Percentiles rank a stretch among this genome's conserved stretches.
These are phyloP conservation scores for Phytophthora citrophthora DNA, from an alignment of 352 stramenopile genomes.

Conservation along the genomic window DNA sequence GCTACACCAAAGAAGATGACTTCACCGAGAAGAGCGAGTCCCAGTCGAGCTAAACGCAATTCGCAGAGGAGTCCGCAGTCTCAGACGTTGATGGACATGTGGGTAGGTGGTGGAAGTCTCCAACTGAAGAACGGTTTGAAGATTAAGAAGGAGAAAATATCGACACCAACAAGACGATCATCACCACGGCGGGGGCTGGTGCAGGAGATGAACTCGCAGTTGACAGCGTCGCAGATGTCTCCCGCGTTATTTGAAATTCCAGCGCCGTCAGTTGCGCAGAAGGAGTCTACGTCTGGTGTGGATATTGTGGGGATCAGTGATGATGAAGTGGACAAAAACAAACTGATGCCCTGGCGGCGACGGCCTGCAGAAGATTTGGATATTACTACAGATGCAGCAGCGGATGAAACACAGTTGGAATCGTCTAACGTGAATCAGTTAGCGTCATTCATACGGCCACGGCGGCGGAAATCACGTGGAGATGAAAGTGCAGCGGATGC, in stretches of 20 bases:
- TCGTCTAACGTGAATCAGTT: not conserved
- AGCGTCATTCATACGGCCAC: not conserved
- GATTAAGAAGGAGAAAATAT: conserved; percentile 17
- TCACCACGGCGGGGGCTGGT: conserved; percentile 16
- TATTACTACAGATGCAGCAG: conserved; percentile 4
- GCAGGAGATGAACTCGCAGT: conserved; percentile 16
- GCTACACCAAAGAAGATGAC: conserved; percentile 8
- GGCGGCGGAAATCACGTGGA: not conserved
- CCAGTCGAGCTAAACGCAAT: conserved; percentile 15
- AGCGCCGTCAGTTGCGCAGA: not conserved
- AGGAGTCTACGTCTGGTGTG: not conserved
- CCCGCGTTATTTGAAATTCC: conserved; percentile 37
- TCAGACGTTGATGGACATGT: conserved; percentile 24
- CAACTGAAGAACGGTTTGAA: conserved; percentile 15
- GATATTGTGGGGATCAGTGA: conserved; percentile 5
- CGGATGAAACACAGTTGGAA: conserved; percentile 8
- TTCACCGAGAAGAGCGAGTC: conserved; percentile 14
- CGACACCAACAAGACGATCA: conserved; percentile 16
- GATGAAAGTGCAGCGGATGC: conserved; percentile 7
- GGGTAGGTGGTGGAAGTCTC: conserved; percentile 12
- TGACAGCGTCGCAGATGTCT: conserved; percentile 23
- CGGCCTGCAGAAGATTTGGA: not conserved
- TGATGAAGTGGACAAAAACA: not conserved
- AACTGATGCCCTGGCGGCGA: conserved; percentile 2
- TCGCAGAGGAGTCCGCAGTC: conserved; percentile 13